These are phyloP conservation scores for Aspergillus novofumigatus DNA, from an alignment of 2,329 filamentous ascomycete species.

Conservation along the genomic window DNA sequence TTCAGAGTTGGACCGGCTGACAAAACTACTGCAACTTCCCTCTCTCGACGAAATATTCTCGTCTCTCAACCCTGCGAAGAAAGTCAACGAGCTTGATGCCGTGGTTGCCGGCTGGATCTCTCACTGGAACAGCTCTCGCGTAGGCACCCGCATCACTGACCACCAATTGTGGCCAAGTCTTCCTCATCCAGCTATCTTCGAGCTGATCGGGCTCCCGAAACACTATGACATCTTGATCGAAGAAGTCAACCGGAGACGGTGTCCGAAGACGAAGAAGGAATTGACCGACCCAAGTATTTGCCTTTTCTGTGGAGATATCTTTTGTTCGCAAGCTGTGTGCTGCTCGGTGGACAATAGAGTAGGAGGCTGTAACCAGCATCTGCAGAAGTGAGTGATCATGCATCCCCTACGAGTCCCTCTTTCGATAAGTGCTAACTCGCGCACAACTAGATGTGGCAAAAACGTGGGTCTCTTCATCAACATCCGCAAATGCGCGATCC, in stretches of 20 bases:
- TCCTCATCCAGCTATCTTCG: conserved; percentile 87
- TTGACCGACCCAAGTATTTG: conserved; percentile 87
- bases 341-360: conserved; percentile 64
- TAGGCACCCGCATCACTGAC: conserved; percentile 29
- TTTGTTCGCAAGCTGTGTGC: conserved; percentile 91
- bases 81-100: conserved; percentile 42
- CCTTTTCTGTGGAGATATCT: conserved; percentile 92
- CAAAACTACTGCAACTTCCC: conserved; percentile 69
- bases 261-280: conserved; percentile 87
- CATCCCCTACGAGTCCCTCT: neutral
- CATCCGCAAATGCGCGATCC: conserved; percentile 89
- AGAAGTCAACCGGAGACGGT: conserved; percentile 77
- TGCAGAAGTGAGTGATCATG: conserved; percentile 62
- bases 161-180: conserved; percentile 44
- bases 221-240: conserved; percentile 92
- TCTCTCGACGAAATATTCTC: conserved; percentile 74
- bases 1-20: conserved; percentile 78
- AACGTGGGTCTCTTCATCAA: conserved; percentile 94
- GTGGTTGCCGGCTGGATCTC: conserved; percentile 69
- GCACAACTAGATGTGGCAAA: conserved; percentile 65
- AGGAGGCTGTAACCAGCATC: conserved; percentile 87
- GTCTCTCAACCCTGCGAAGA: conserved; percentile 45
- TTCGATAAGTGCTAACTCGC: conserved; percentile 10
- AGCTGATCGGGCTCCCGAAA: conserved; percentile 85
- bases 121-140: conserved; percentile 37